Percentiles rank a stretch among this genome's conserved stretches.
Conservation (phyloP, 768 basidiomycete genomes). For the Pleurotus tuber-regium region DNA sequence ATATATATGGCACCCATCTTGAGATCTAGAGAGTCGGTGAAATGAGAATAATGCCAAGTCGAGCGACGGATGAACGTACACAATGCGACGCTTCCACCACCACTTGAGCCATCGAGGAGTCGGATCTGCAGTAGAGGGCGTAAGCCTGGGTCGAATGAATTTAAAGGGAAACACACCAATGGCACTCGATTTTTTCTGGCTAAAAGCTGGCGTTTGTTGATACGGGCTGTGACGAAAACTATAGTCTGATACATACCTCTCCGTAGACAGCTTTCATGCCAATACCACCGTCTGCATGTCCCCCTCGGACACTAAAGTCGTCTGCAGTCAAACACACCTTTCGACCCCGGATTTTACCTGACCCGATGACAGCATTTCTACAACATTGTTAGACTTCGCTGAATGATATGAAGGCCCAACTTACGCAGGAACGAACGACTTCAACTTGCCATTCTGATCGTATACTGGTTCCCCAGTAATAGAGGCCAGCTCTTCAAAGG, state of each 20-base stretch:
- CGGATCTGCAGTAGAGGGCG: slow-evolving; percentile 25
- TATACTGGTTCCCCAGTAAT: slow-evolving; percentile 32
- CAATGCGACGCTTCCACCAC: slow-evolving; percentile 38
- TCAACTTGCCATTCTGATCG: slow-evolving; percentile 26
- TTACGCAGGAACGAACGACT: slow-evolving; percentile 35
- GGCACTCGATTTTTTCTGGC: slow-evolving; percentile 34
- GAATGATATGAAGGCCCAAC: slow-evolving; percentile 7
- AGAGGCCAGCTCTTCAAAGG: slow-evolving; percentile 35
- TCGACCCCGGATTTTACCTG: slow-evolving; percentile 29
- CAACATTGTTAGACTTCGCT: background rate
- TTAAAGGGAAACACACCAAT: slow-evolving; percentile 22
- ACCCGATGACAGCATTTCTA: slow-evolving; percentile 38
- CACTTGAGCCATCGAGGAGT: slow-evolving; percentile 39
- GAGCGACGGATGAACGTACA: slow-evolving; percentile 21
- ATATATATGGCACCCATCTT: slow-evolving; percentile 37
- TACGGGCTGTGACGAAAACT: background rate
- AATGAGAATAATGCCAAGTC: background rate
- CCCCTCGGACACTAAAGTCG: slow-evolving; percentile 41
- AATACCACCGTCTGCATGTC: slow-evolving; percentile 42
- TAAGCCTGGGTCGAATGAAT: background rate
- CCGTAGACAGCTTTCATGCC: slow-evolving; percentile 36
- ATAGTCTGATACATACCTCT: slow-evolving; percentile 24
- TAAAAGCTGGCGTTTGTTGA: slow-evolving; percentile 11
- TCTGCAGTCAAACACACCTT: slow-evolving; percentile 39
- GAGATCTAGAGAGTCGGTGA: slow-evolving; percentile 23